These are phyloP conservation scores for Hamigera avellanea DNA, from an alignment of 495 filamentous ascomycete species.

Conservation along the genomic window DNA sequence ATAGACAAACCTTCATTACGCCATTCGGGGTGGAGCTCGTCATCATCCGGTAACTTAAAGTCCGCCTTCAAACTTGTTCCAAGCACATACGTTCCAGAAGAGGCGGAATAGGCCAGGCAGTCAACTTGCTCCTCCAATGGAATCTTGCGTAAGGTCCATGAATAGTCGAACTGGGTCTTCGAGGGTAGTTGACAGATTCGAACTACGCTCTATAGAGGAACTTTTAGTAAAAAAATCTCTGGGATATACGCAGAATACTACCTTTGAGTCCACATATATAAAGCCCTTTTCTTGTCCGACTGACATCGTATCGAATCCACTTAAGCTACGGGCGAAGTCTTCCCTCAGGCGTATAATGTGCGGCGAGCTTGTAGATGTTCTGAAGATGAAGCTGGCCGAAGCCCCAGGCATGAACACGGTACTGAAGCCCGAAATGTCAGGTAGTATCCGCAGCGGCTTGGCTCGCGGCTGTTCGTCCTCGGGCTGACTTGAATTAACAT, in stretches of 20 bases:
- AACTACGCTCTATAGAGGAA: constrained; percentile 40
- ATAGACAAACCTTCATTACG: constrained; percentile 46
- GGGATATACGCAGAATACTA: constrained; percentile 10
- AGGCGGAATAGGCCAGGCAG: constrained; percentile 61
- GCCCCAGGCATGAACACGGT: constrained; percentile 70
- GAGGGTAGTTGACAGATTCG: constrained; percentile 55
- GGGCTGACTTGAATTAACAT: constrained; percentile 21
- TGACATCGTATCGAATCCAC: constrained; percentile 48
- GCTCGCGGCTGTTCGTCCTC: constrained; percentile 28
- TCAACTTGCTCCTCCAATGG: constrained; percentile 59
- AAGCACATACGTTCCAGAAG: constrained; percentile 63
- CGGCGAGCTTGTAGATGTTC: constrained; percentile 61
- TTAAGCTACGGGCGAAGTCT: constrained; percentile 51
- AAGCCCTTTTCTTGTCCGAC: constrained; percentile 69
- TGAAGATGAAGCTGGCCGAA: constrained; percentile 69
- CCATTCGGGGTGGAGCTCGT: constrained; percentile 75
- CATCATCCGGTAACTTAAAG: constrained; percentile 74
- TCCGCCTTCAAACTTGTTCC: constrained; percentile 52
- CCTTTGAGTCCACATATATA: constrained; percentile 57
- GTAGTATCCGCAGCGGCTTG: constrained; percentile 46
- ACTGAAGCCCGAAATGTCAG: constrained; percentile 61
- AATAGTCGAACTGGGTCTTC: constrained; percentile 53
- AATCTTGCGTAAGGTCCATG: constrained; percentile 60
- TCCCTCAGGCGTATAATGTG: constrained; percentile 61
- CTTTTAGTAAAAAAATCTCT: constrained; percentile 6